Evolutionary conservation across 768 basidiomycete genomes (phyloP), one percentile per base, ranked within the genome.

Genomic region (Lactarius pseudohatsudake): DNA sequence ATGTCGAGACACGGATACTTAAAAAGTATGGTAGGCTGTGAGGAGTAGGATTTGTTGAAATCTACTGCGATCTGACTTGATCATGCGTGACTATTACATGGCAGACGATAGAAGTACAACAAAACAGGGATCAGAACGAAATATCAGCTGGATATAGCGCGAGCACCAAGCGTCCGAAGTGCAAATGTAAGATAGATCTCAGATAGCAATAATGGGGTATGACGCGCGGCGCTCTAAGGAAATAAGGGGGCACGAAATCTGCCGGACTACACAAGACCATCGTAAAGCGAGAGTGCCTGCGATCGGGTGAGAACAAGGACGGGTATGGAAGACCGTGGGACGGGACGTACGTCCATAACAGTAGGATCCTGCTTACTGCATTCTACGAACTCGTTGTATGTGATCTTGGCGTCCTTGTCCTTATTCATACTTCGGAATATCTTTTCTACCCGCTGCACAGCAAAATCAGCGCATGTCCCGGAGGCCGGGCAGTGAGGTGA

Each of bases 331-430:
- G 40, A 53, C 34, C 38, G 30, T 2, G 41, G 45, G 53, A 59
- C 10, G 30, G 28, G 41, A 75, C 81, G 62, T 69, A 91, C 96
- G 87, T 98, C 94, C 16, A 99, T 96, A 76, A 99, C 98, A 26
- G 96, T 98, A 38, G 97, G 97, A 77, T 99, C 97, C 76, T 97
- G 94, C 79, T 98, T 98, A 77, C 91, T 94, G 38, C 97, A 97
- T 76, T 98, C 95, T 22, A 96, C 94, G 75, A 99, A 99, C 77
- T 99, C 97, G 11, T 96, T 94, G 77, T 89, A 99, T 0, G 95
- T 96, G 63, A 98, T 81, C 73, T 86, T 90, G 8, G 94, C 92
- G 73, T 98, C 92, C 78, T 94, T 94, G 80, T 98, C 89, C 69
- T 88, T 82, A 77, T 98, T 97, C 97, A 99, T 99, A 74, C 92